Conservation (phyloP, 768 basidiomycete species). For the Boletales sp. region DNA sequence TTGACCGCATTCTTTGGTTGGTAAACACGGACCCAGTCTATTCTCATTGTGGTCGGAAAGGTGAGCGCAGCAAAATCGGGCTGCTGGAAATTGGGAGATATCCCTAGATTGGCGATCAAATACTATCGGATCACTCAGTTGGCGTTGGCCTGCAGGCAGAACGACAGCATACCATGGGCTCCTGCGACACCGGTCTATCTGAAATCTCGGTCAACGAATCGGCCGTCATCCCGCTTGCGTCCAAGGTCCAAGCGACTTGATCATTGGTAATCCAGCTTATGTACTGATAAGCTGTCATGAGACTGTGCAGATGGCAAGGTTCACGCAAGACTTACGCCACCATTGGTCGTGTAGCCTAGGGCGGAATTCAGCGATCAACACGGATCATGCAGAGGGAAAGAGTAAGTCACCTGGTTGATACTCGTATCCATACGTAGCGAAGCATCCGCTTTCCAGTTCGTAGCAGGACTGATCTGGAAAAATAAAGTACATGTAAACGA, state of each 20-base stretch:
- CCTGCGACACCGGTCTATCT: slow-evolving; percentile 69
- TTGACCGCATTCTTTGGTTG: slow-evolving; percentile 68
- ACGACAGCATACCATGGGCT: slow-evolving; percentile 66
- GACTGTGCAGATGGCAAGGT: not conserved
- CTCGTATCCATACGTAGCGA: slow-evolving; percentile 75
- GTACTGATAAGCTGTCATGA: slow-evolving; percentile 43
- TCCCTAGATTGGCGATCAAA: slow-evolving; percentile 80
- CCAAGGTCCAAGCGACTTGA: slow-evolving; percentile 66
- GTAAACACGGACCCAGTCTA: slow-evolving; percentile 92
- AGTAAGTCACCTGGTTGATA: slow-evolving; percentile 60
- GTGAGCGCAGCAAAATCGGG: slow-evolving; percentile 68
- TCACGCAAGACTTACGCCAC: slow-evolving; percentile 41
- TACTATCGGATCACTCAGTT: slow-evolving; percentile 45
- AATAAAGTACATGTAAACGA: not conserved
- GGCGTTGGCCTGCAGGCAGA: not conserved
- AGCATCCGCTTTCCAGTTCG: slow-evolving; percentile 45
- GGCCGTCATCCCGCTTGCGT: slow-evolving; percentile 56
- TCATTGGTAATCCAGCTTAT: slow-evolving; percentile 74
- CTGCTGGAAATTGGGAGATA: slow-evolving; percentile 74
- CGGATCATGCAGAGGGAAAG: not conserved
- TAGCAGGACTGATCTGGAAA: slow-evolving; percentile 67
- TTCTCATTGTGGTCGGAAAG: slow-evolving; percentile 71
- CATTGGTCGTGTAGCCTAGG: slow-evolving; percentile 30
- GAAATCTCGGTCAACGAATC: slow-evolving; percentile 57
- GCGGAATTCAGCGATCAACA: not conserved